These are phyloP conservation scores for Ceratocystis papillata DNA, from an alignment of 2,329 filamentous ascomycete genomes.

Conservation along the genomic window DNA sequence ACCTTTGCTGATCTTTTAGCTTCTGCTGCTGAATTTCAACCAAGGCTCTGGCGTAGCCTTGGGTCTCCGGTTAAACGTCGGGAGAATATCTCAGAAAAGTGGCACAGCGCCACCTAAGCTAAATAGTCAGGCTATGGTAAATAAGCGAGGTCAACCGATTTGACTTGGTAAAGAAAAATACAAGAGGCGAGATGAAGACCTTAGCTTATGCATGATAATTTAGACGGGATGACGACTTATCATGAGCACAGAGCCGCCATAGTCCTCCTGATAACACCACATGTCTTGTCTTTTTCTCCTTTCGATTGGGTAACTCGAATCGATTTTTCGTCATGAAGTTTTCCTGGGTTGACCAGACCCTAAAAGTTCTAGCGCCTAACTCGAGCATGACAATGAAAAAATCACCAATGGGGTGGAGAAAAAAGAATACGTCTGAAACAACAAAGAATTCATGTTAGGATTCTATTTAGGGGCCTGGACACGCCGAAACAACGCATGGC, in stretches of 20 bases:
- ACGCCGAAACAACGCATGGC: neutral
- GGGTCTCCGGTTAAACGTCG: neutral
- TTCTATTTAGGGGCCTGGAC: neutral
- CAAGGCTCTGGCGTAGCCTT: constrained; percentile 10
- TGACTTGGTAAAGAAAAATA: too few relatives aligned
- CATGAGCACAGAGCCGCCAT: too few relatives aligned
- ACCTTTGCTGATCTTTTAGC: neutral
- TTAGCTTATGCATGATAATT: too few relatives aligned
- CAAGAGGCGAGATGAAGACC: too few relatives aligned
- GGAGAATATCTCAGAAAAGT: neutral
- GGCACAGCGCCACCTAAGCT: neutral
- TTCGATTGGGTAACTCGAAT: neutral
- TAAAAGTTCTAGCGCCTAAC: neutral
- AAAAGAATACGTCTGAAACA: neutral
- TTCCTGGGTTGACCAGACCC: neutral
- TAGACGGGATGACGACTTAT: too few relatives aligned
- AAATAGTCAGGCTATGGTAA: too few relatives aligned
- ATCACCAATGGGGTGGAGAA: neutral
- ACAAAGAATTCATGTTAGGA: neutral
- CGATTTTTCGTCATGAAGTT: neutral
- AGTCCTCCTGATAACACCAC: too few relatives aligned
- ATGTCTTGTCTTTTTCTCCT: too few relatives aligned
- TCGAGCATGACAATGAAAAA: neutral
- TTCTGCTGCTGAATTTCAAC: constrained; percentile 12
- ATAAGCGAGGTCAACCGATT: too few relatives aligned